Evolutionary conservation across 2,329 filamentous ascomycete genomes (phyloP).

Genomic region (Elsinoe perseae): DNA sequence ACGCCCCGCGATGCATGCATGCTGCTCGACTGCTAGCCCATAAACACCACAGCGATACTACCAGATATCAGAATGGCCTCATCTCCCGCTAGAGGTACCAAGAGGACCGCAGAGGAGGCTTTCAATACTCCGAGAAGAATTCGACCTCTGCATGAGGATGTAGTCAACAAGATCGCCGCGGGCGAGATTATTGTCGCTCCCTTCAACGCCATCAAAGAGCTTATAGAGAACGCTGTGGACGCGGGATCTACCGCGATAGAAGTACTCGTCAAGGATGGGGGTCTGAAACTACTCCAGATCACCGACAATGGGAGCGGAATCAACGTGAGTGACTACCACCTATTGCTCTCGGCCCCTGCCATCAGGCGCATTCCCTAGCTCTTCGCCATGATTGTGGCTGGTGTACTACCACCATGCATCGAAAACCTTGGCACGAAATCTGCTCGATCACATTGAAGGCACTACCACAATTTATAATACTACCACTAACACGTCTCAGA

Average conservation of each 20-base stretch:
- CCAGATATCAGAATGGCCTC: background rate
- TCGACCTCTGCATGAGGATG: slow-evolving; percentile 79
- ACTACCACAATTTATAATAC: no score
- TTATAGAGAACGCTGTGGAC: slow-evolving; percentile 95
- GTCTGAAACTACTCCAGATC: slow-evolving; percentile 89
- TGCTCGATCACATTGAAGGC: no score
- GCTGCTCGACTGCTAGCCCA: background rate
- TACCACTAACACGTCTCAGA: slow-evolving; percentile 43
- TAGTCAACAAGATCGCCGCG: slow-evolving; percentile 97
- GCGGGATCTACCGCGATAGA: slow-evolving; percentile 90
- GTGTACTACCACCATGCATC: no score
- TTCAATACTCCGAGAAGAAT: slow-evolving; percentile 39
- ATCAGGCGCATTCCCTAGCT: no score
- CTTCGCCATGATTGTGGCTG: no score
- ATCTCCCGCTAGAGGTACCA: slow-evolving; percentile 22
- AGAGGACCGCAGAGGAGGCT: slow-evolving; percentile 26
- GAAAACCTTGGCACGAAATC: no score
- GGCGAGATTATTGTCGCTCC: slow-evolving; percentile 98
- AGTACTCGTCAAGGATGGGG: slow-evolving; percentile 87
- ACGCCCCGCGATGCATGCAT: no score
- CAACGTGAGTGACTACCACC: slow-evolving; percentile 51
- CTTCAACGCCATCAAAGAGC: slow-evolving; percentile 89
- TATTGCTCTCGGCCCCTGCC: background rate
- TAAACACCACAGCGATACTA: background rate
- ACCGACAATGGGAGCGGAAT: slow-evolving; percentile 97